A percentile compares a stretch with the other conserved stretches of the same genome.
Evolutionary conservation across 495 filamentous ascomycete genomes (phyloP).

Genomic region (Penicillium cosmopolitanum): DNA sequence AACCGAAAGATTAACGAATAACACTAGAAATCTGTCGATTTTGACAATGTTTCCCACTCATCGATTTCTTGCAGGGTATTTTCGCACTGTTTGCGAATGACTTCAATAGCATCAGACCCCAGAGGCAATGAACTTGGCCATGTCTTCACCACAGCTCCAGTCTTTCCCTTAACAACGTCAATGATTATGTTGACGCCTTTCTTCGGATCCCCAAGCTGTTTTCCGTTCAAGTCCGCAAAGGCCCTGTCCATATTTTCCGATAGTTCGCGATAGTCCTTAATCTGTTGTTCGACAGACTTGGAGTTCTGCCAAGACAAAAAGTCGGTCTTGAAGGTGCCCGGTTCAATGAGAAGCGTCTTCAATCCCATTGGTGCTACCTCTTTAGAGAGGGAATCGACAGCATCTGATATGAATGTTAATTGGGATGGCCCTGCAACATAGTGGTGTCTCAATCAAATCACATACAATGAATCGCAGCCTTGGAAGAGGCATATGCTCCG

Average conservation of each 20-base stretch:
- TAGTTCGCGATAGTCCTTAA: conserved; percentile 12
- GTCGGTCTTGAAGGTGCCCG: conserved; percentile 53
- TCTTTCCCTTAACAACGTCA: conserved; percentile 43
- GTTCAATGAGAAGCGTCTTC: conserved; percentile 20
- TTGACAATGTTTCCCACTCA: conserved; percentile 35
- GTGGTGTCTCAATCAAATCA: background rate
- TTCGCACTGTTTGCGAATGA: conserved; percentile 35
- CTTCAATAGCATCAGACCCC: conserved; percentile 40
- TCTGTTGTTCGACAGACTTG: conserved; percentile 1
- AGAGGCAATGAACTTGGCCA: conserved; percentile 34
- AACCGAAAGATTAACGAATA: too few species aligned
- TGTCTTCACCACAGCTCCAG: conserved; percentile 29
- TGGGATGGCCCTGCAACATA: background rate
- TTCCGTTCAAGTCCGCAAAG: conserved; percentile 18
- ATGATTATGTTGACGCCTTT: conserved; percentile 39
- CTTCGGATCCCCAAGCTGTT: conserved; percentile 43
- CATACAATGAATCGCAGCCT: conserved; percentile 53
- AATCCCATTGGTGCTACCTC: conserved; percentile 43
- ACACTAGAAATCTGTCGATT: conserved; percentile 23
- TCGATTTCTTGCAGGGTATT: conserved; percentile 34
- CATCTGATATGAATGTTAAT: conserved; percentile 21
- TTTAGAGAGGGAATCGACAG: conserved; percentile 47
- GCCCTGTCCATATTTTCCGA: background rate
- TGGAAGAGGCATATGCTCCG: conserved; percentile 53
- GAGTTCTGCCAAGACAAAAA: conserved; percentile 25